Evolutionary conservation across 176 grass and related monocot species (phyloP).

Genomic region (Oryza punctata): DNA sequence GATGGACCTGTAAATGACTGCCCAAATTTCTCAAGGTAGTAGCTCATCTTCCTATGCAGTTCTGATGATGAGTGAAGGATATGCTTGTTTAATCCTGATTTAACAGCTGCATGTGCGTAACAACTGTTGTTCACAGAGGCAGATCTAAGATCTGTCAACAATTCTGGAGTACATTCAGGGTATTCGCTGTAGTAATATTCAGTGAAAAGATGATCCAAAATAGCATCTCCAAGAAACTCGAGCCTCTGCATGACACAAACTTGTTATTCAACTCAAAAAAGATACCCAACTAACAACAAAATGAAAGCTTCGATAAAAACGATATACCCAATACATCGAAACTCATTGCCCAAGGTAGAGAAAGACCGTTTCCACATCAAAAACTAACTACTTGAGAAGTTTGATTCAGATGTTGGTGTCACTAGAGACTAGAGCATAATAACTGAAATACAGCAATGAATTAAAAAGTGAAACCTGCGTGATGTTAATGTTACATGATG

Average conservation of each 20-base stretch:
- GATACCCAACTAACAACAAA: background rate
- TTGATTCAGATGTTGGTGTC: background rate
- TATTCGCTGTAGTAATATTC: conserved; percentile 62
- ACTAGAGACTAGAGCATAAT: background rate
- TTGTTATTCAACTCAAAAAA: conserved; percentile 14
- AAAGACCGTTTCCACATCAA: too few relatives aligned
- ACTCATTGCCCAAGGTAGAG: too few relatives aligned
- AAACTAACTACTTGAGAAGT: conserved; percentile 3
- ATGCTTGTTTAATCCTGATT: conserved; percentile 73
- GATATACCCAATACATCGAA: too few relatives aligned
- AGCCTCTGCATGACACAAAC: conserved; percentile 57
- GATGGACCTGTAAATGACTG: conserved; percentile 58
- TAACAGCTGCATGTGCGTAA: conserved; percentile 77
- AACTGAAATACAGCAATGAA: too few relatives aligned
- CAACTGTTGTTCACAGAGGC: conserved; percentile 76
- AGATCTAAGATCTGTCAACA: conserved; percentile 82
- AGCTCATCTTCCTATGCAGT: conserved; percentile 47
- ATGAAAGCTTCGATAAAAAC: too few relatives aligned
- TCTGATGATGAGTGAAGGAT: conserved; percentile 67
- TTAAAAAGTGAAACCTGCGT: too few relatives aligned
- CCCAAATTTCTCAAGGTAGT: conserved; percentile 48
- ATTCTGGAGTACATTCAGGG: conserved; percentile 62
- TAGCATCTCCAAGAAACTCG: conserved; percentile 83
- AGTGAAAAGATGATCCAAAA: conserved; percentile 73
- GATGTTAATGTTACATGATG: background rate